phyloP scores from a whole-genome alignment of 495 filamentous ascomycete genomes.

The Jackrogersella multiformis region DNA sequence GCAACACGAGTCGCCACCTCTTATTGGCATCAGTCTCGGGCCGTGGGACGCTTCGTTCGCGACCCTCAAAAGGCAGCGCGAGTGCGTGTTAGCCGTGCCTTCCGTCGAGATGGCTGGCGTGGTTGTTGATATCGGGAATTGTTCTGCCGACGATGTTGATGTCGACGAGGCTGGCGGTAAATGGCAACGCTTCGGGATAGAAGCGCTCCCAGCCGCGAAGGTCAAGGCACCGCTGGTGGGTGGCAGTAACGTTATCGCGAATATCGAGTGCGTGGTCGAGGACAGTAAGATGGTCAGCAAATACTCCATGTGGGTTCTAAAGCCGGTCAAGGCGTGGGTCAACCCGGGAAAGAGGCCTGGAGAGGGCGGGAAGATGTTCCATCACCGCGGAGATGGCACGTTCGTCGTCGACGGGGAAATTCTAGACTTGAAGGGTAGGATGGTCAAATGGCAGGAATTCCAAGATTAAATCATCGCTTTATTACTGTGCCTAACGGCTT shows the following conservation, averaged over 20 bases:
- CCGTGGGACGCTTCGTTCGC: constrained; percentile 51
- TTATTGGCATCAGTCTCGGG: constrained; percentile 49
- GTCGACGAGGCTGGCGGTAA: constrained; percentile 49
- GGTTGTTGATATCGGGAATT: constrained; percentile 50
- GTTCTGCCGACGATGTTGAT: constrained; percentile 56
- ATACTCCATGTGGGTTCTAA: constrained; percentile 52
- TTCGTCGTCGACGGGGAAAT: constrained; percentile 52
- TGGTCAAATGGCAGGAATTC: constrained; percentile 53
- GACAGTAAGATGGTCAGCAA: constrained; percentile 50
- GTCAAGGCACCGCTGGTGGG: constrained; percentile 51
- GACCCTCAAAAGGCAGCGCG: constrained; percentile 41
- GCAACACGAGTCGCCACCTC: constrained; percentile 48
- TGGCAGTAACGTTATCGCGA: constrained; percentile 45
- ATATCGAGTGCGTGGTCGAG: constrained; percentile 52
- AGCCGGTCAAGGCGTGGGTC: constrained; percentile 48
- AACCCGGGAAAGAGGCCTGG: constrained; percentile 43
- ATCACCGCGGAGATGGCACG: constrained; percentile 51
- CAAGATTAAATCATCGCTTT: constrained; percentile 41
- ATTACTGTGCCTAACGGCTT: constrained; percentile 19
- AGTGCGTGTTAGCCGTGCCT: constrained; percentile 49
- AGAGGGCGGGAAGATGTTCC: constrained; percentile 50
- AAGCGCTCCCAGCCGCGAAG: constrained; percentile 45
- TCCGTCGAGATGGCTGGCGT: constrained; percentile 42
- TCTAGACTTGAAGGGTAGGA: constrained; percentile 47
- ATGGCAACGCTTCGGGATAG: constrained; percentile 47